These are phyloP conservation scores for Kodamaea fungicola DNA, from an alignment of 1,139 yeast species.

Conservation along the genomic window DNA sequence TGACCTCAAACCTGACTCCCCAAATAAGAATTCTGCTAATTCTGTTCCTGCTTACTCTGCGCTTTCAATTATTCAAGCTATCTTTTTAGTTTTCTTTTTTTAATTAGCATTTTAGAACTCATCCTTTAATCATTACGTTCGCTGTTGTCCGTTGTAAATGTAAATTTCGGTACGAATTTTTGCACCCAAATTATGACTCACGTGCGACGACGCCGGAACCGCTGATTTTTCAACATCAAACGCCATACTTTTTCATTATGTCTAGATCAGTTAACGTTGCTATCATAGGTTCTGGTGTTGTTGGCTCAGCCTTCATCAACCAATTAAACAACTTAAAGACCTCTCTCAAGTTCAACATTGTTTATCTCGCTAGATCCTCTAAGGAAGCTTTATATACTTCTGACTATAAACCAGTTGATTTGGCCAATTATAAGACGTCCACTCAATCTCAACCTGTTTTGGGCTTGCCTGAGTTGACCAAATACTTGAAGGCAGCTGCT, in stretches of 20 bases:
- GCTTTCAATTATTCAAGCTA: conserved; percentile 1
- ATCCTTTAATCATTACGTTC: too few species aligned
- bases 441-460: conserved; percentile 44
- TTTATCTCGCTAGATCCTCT: conserved; percentile 72
- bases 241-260: conserved; percentile 23
- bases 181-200: not conserved
- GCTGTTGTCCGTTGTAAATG: too few species aligned
- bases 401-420: conserved; percentile 69
- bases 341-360: conserved; percentile 64
- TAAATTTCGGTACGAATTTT: too few species aligned
- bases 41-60: not conserved
- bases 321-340: conserved; percentile 66
- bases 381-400: conserved; percentile 62
- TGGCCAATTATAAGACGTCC: conserved; percentile 59
- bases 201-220: not conserved
- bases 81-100: not conserved
- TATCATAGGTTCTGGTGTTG: conserved; percentile 89
- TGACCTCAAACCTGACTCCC: conserved; percentile 19
- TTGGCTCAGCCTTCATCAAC: conserved; percentile 77
- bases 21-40: conserved; percentile 1
- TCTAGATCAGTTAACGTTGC: conserved; percentile 70
- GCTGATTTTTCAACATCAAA: not conserved
- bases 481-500: conserved; percentile 61
- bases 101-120: not conserved
- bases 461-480: conserved; percentile 53